Evolutionary conservation across 176 grass and related monocot genomes (phyloP), one percentile per base, ranked within the genome.

Genomic region (Lolium multiflorum): DNA sequence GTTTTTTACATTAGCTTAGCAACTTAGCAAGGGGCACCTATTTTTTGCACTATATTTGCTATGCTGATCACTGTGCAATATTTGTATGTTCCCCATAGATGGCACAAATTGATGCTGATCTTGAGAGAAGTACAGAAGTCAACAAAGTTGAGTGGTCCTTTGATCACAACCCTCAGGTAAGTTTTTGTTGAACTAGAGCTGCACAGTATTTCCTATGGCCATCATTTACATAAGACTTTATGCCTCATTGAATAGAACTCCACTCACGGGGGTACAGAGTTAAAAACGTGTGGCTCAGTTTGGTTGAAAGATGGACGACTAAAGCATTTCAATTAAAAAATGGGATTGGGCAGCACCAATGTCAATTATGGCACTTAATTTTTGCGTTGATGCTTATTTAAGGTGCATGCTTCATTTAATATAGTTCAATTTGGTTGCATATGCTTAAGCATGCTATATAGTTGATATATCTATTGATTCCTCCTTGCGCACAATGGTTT

Each of bases 141-240:
- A 92, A 98, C 70, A 73, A 91, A 80, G 51, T 95, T 89, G 82
- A 81, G 15, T 98, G 96, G 96, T 89, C 93, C 85, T 51, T 82
- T 88, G 81, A 94, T 77, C 88, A 68, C 46, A 94, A 56, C 15
- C 93, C 96, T 88, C 84, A 31, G 81, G 96, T 98, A 56, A n/a
- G n/a, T 88, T 46, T 55, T 78, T 85, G 14, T 88, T 80, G 6
- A 54, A 79, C 26, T 79, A 14, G 41, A 49, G 17, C 10, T 57
- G 60, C 79, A 50, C 60, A 25, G 47, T 75, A 49, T 75, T 57
- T 76, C 67, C 28, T 74, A 75, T 61, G 22, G 44, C 15, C 9
- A 25, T 83, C 18, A 74, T 74, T 74, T 9, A 8, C 21, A 48
- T 74, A 50, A 21, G 47, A 49, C 49, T 25, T 74, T 74, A 74